Evolutionary conservation across 371 early-diverging fungal species (phyloP), one percentile per base, ranked within the genome.

Genomic region (Rhizomucor pusillus): DNA sequence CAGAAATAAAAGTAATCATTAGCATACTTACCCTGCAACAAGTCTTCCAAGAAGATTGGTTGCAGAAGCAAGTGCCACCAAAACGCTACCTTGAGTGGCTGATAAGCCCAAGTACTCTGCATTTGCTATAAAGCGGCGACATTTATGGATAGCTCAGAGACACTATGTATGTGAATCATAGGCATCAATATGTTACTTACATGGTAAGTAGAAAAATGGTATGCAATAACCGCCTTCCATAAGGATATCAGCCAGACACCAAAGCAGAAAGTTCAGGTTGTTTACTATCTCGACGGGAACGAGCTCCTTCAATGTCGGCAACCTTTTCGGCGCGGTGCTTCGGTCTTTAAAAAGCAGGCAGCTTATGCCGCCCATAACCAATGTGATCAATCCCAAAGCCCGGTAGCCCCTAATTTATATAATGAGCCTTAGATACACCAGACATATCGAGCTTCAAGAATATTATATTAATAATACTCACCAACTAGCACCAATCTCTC

Each of bases 41-140:
- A 80, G 52, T 25, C 82, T 75, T 10, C 81, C 84, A 18, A 80
- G 34, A 7, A 75, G 74, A 24, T 75, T 81, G 24, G 67, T 66
- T 5, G 65, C 80, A 5, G 80, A 80, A 19, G 45, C 55, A n/a
- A 56, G 47, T 12, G 66, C 48, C 0, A 66, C 49, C 16, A 66
- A 37, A 29, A 49, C 47, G 1, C 62, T 54, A 3, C 59, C 59
- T 58, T 66, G 58, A 12, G 46, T 44, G 5, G 49, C 11, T 29
- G 58, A 47, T 24, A 62, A 23, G 3, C 62, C 56, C 40, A 54
- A 36, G 18, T 37, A 35, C 1, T 54, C 47, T 14, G 60, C 66
- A 44, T 65, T 54, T 0, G 66, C 66, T 59, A 43, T 12, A 33
- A 13, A 43, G 52, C 20, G 24, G 36, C 35, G 9, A 16, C 18